Conservation (phyloP, 2,329 filamentous ascomycete genomes). For the Pezicula rhizophila region DNA sequence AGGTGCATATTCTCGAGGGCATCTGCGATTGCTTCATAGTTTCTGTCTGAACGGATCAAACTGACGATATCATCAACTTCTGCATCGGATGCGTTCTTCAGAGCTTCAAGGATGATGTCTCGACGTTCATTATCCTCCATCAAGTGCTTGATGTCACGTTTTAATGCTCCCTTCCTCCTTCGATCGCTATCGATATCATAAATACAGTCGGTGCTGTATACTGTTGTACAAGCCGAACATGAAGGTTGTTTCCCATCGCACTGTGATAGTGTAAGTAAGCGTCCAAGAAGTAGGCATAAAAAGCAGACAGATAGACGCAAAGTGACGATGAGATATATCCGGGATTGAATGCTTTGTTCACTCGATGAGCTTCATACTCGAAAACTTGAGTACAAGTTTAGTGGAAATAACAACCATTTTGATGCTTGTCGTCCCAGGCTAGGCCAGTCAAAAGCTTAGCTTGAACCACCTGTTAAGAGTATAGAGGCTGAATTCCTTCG, state of each 20-base stretch:
- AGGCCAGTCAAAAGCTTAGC: too few relatives aligned
- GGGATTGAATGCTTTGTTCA: too few relatives aligned
- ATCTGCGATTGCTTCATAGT: constrained; percentile 11
- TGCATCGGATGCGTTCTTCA: constrained; percentile 37
- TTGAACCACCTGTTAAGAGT: too few relatives aligned
- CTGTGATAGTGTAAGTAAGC: constrained; percentile 22
- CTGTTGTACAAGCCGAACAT: constrained; percentile 44
- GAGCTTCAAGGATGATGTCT: constrained; percentile 35
- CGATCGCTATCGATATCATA: constrained; percentile 44
- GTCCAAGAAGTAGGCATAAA: neutral
- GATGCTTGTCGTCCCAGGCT: too few relatives aligned
- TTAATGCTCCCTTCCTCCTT: constrained; percentile 35
- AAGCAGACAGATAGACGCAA: neutral
- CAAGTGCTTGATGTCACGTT: constrained; percentile 31
- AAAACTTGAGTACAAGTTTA: too few relatives aligned
- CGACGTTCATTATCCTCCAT: constrained; percentile 30
- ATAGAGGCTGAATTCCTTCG: too few relatives aligned
- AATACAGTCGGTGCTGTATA: constrained; percentile 42
- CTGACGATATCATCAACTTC: constrained; percentile 30
- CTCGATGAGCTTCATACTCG: too few relatives aligned
- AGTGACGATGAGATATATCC: too few relatives aligned
- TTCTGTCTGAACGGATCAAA: constrained; percentile 11
- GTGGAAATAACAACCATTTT: too few relatives aligned
- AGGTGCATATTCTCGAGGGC: neutral
- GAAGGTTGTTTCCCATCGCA: constrained; percentile 42